Base-by-base conservation (phyloP, 2,329 filamentous ascomycete species). In the Diaporthe helianthi region DNA sequence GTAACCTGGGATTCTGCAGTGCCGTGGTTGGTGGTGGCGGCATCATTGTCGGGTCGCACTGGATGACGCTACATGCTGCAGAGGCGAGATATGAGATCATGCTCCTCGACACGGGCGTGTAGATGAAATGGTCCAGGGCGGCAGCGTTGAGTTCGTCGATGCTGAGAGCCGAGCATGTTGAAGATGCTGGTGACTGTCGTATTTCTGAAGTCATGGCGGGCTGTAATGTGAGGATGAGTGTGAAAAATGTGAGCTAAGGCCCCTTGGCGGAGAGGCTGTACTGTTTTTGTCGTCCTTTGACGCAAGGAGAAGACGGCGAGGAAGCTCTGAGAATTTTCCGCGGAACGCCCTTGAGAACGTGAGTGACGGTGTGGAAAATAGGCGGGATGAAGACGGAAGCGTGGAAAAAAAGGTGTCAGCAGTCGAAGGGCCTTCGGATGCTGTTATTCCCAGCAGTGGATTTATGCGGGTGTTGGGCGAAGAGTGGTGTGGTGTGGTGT, bases 91-190 rank as follows among this genome's bases (percentile, higher is more conserved):
- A 93, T 70, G 83, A 80, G 76, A 96, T 91, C 93, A 96, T 96
- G 67, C 91, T 86, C 75, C 86, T 86, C 77, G 86, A 89, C 73
- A 96, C 93, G 12, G 90, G 90, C 74, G 88, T 87, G 81, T 91
- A 93, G 82, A 96, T 88, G 79, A 96, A 95, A 76, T 92, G 87
- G 76, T 94, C 92, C 73, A 96, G 86, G 61, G 93, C 93, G 66
- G 86, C 86, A 79, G 90, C 88, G 84, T 94, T 94, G 77, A 89
- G 85, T 80, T 89, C 85, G 71, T 80, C 81, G 77, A 81, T 79
- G 77, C 79, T 79, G 76, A 87, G 80, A 71, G 68, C 52, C 80
- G 80, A 58, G 33, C 64, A 67, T 72, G 70, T 67, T 73, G 78
- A 75, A n/a, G 46, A 64, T 65, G 63, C 31, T 36, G 31, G 38